Base-by-base conservation (phyloP, 2,329 filamentous ascomycete species). In the Aspergillus ustus region DNA sequence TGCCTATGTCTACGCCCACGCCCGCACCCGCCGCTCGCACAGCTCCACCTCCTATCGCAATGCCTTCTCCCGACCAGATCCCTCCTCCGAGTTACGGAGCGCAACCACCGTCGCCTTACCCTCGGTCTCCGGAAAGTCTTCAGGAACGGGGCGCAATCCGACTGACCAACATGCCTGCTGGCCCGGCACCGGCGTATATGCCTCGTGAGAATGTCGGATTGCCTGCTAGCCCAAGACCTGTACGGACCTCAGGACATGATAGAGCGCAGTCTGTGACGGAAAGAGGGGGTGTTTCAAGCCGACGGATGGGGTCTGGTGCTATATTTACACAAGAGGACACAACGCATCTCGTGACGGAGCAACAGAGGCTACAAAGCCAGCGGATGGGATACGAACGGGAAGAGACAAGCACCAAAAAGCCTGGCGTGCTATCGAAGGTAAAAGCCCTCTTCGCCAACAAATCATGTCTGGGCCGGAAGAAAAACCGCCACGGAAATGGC, bases 341-440 rank as follows among this genome's bases (percentile, higher is more conserved):
- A 11, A 62, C 68, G 59, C 63, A 73, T 20, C 67, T 71, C 7
- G 53, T 62, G 13, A 62, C 67, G 2, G 62, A 67, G 28, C 59
- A 67, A 56, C 66, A 70, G n/a, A 68, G 82, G 76, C 66, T 77
- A 74, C 61, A 89, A 84, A 72, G 81, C 79, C 48, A 80, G 80
- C 70, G 83, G 82, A 60, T 83, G 80, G 63, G 84, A 81, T 20
- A 83, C 84, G 88, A 91, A 72, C 89, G 89, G 62, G 88, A 91
- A 73, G 89, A 91, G 45, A 81, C 81, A 2, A 68, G 84, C 19
- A 87, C 85, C 1, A 82, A 80, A 52, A 86, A 83, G 64, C 73
- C 81, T 0, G 87, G 88, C 2, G 84, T 86, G 3, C 81, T 86
- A 46, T 91, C 89, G 87, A 84, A 85, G 69, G 88, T 88, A 2